Percentiles rank a stretch among this genome's conserved stretches.
Conservation (phyloP, 1,284 basidiomycete genomes). For the Marasmius fiardii region DNA sequence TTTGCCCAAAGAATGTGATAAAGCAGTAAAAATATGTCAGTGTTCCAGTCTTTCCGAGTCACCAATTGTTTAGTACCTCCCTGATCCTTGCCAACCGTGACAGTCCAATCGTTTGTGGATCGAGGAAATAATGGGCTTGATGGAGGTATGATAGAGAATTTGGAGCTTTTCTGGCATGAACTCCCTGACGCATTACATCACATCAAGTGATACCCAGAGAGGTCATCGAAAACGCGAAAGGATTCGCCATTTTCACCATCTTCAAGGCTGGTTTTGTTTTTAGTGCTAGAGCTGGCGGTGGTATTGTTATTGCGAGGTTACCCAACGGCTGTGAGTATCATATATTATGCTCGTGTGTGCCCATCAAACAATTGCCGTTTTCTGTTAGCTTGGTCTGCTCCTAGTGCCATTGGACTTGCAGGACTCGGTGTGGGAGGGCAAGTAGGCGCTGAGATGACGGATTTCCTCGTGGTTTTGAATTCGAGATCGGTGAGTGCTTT, state of each 20-base stretch:
- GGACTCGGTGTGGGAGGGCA: conserved; percentile 90
- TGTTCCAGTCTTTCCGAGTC: background rate
- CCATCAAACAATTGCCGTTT: conserved; percentile 2
- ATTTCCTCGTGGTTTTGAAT: conserved; percentile 93
- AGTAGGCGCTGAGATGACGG: conserved; percentile 86
- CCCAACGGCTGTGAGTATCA: conserved; percentile 81
- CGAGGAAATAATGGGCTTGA: conserved; percentile 70
- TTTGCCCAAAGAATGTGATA: conserved; percentile 69
- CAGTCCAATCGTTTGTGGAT: conserved; percentile 75
- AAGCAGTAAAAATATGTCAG: conserved; percentile 71
- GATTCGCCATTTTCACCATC: conserved; percentile 82
- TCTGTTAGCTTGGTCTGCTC: conserved; percentile 82
- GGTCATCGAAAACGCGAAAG: conserved; percentile 74
- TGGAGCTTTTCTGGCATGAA: no score
- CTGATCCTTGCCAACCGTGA: no score
- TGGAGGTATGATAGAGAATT: conserved; percentile 32
- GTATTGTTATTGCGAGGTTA: conserved; percentile 87
- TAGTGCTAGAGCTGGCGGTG: conserved; percentile 82
- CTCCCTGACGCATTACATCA: no score
- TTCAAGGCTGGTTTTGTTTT: conserved; percentile 79
- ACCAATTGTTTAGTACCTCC: no score
- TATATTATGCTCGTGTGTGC: background rate
- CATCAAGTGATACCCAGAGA: conserved; percentile 58
- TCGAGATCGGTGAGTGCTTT: conserved; percentile 56
- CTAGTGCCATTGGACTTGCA: conserved; percentile 93